phyloP scores from a whole-genome alignment of 1,284 basidiomycete genomes.

The Trametes polyzona region DNA sequence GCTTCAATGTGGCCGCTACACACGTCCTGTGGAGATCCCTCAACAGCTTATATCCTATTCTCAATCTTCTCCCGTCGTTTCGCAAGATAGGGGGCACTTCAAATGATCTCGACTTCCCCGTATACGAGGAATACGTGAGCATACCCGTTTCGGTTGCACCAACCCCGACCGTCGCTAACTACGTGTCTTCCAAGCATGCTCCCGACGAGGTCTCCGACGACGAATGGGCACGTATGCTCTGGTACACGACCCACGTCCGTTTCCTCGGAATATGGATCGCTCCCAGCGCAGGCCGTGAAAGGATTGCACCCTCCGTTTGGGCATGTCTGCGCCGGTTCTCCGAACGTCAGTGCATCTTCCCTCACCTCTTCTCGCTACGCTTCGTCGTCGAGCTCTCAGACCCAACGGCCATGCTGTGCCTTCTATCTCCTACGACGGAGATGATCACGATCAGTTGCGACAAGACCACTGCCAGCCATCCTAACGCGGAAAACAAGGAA shows the following conservation, averaged over 20 bases:
- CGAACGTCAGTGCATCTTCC: not conserved
- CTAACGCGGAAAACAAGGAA: not conserved
- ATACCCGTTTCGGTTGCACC: not conserved
- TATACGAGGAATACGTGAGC: not conserved
- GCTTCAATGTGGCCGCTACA: not conserved
- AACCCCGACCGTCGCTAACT: no score
- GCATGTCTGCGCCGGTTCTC: not conserved
- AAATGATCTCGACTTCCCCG: no score
- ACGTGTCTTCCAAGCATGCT: no score
- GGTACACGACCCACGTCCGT: not conserved
- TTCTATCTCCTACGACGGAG: not conserved
- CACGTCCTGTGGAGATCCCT: not conserved
- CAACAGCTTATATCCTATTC: not conserved
- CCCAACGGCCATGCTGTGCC: not conserved
- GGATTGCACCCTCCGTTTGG: not conserved
- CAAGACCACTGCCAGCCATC: not conserved
- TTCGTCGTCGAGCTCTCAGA: not conserved
- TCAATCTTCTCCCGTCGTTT: not conserved
- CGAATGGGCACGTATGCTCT: not conserved
- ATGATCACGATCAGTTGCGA: not conserved
- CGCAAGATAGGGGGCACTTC: not conserved
- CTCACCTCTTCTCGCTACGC: not conserved
- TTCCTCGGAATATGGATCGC: not conserved
- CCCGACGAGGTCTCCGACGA: not conserved
- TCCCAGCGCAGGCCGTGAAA: not conserved